Evolutionary conservation across 768 basidiomycete species (phyloP), one percentile per base, ranked within the genome.

Genomic region (Russula vinacea): DNA sequence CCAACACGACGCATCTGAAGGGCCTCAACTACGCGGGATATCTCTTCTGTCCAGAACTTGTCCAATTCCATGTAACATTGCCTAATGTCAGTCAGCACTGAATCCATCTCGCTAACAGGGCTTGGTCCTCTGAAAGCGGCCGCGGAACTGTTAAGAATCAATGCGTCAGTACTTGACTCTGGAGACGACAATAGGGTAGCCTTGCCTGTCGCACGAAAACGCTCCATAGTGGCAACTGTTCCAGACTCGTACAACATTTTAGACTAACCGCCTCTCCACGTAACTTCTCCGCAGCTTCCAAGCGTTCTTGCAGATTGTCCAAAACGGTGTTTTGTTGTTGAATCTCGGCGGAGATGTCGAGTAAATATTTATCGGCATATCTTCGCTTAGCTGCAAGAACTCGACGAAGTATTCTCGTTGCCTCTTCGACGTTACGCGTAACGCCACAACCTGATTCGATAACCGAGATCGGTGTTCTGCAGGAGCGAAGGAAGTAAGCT

Each of bases 11-110:
- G 32, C 3, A 19, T 58, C 57, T 47, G 1, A 3, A 58, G 44
- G 1, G 57, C 45, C 24, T 58, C 39, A 22, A 47, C 13, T 0
- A 22, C 57, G 24, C 44, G 57, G 6, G 11, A 11, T 44, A 57
- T 57, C 42, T 47, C 56, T 2, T 57, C 42, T 7, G 19, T 32
- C 40, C 56, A 56, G 26, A 57, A 57, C 13, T 57, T 57, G 7
- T 45, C 16, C 44, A 47, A 39, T 5, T 45, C 56, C 26, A 32
- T n/a, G 42, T 45, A 57, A 35, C 56, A 57, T 11, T 10, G 42
- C n/a, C n/a, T 17, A 33, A 57, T 45, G 29, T 44, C 42, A 29
- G 10, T 11, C 2, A 57, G 56, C 32, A 33, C 44, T 22, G 49
- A 32, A 7, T 56, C 26, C 6, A 56, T 16, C 19, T 56, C 42